These are phyloP conservation scores for Echria macrotheca DNA, from an alignment of 495 filamentous ascomycete genomes.

Conservation along the genomic window DNA sequence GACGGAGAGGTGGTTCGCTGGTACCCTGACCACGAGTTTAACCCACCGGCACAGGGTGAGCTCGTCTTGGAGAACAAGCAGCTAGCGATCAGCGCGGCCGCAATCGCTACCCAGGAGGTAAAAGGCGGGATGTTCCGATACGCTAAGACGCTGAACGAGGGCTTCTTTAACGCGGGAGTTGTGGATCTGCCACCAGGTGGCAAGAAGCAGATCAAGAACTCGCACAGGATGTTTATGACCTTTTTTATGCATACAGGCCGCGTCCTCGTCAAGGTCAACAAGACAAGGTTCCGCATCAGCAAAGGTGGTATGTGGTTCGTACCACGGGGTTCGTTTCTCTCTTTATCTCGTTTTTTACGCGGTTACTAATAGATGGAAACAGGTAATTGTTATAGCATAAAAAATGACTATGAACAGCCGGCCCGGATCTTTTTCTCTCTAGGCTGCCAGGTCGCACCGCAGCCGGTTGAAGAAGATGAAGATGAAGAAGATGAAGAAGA, in stretches of 20 bases:
- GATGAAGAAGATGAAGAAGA: constrained; percentile 3
- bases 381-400: constrained; percentile 84
- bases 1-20: constrained; percentile 42
- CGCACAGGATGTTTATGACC: constrained; percentile 87
- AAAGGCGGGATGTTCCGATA: constrained; percentile 72
- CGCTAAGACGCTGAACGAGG: constrained; percentile 74
- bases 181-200: constrained; percentile 79
- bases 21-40: constrained; percentile 40
- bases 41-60: constrained; percentile 39
- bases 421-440: constrained; percentile 82
- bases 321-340: constrained; percentile 63
- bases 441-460: constrained; percentile 52
- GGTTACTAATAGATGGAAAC: too few species aligned
- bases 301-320: constrained; percentile 90
- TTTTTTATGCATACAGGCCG: constrained; percentile 82
- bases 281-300: constrained; percentile 75
- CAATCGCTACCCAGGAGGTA: constrained; percentile 71
- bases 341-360: constrained; percentile 1
- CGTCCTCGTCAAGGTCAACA: constrained; percentile 69
- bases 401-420: constrained; percentile 61
- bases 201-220: constrained; percentile 82
- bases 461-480: constrained; percentile 2
- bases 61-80: constrained; percentile 53
- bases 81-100: constrained; percentile 68
- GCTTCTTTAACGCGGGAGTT: constrained; percentile 82